Conservation (phyloP, 306 rosid genomes). For the Rosa lucieae region DNA sequence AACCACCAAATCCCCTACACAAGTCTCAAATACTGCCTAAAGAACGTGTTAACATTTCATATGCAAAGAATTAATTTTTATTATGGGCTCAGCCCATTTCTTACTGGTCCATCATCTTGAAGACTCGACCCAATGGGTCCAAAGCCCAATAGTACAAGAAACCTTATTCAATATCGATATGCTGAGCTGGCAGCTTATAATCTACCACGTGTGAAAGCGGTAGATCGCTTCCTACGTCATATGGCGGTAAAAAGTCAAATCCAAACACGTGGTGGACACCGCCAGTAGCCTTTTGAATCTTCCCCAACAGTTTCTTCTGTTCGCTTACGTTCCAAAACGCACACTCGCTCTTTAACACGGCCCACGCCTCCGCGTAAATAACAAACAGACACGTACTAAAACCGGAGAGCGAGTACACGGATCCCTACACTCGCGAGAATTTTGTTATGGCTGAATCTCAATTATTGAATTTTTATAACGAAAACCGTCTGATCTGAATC, state of each 20-base stretch:
- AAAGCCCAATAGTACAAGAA: background rate
- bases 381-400: too few species aligned
- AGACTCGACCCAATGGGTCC: background rate
- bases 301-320: background rate
- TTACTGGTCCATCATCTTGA: background rate
- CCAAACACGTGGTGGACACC: slow-evolving; percentile 23
- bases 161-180: background rate
- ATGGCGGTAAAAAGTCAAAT: slow-evolving; percentile 21
- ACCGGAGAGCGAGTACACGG: accelerated
- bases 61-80: too few species aligned
- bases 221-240: slow-evolving; percentile 22
- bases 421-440: background rate
- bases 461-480: background rate
- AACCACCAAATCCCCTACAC: too few species aligned
- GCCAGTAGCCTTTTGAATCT: background rate
- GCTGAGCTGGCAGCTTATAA: slow-evolving; percentile 28
- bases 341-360: background rate
- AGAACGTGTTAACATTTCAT: too few species aligned
- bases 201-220: slow-evolving; percentile 24
- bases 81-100: background rate
- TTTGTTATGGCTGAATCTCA: accelerated
- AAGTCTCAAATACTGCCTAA: too few species aligned
- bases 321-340: accelerated
- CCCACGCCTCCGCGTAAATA: background rate
- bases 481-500: slow-evolving; percentile 38